phyloP scores from a whole-genome alignment of 2,329 filamentous ascomycete species.

The Fusarium tanahbumbuense region DNA sequence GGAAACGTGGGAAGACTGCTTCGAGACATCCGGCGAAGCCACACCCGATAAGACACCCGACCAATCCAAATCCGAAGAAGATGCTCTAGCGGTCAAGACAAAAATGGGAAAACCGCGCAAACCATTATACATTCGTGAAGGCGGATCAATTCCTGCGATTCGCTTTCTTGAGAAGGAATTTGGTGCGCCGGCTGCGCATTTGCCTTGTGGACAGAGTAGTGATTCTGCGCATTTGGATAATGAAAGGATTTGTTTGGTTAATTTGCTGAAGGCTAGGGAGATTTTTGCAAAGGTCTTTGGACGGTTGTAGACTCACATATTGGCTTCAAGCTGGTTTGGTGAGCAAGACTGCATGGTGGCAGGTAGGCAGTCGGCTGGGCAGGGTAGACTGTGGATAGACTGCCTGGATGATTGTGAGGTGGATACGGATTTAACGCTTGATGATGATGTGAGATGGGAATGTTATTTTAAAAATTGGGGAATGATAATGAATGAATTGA shows the following conservation, averaged over 20 bases:
- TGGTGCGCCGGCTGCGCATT: conserved; percentile 86
- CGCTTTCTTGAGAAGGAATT: conserved; percentile 96
- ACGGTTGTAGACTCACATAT: conserved; percentile 49
- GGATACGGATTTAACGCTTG: not conserved
- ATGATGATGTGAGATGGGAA: conserved; percentile 12
- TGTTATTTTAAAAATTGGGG: conserved; percentile 9
- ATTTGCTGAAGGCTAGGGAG: conserved; percentile 89
- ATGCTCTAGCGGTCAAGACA: conserved; percentile 22
- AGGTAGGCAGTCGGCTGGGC: no score
- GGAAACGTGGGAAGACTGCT: conserved; percentile 79
- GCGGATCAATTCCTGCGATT: conserved; percentile 94
- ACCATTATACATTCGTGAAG: conserved; percentile 94
- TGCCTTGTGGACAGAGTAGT: conserved; percentile 94
- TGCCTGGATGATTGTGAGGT: not conserved
- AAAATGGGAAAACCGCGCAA: conserved; percentile 59
- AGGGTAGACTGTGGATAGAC: no score
- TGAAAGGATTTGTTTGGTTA: conserved; percentile 87
- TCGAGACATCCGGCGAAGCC: conserved; percentile 43
- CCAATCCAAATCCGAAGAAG: conserved; percentile 12
- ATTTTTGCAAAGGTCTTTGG: conserved; percentile 90
- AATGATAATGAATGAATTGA: conserved; percentile 9
- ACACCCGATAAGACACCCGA: conserved; percentile 10
- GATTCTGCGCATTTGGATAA: conserved; percentile 96
- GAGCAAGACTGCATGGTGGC: no score
- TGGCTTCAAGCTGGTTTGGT: no score